Base-by-base conservation (phyloP, 768 basidiomycete species). In the Infundibulicybe gibba region DNA sequence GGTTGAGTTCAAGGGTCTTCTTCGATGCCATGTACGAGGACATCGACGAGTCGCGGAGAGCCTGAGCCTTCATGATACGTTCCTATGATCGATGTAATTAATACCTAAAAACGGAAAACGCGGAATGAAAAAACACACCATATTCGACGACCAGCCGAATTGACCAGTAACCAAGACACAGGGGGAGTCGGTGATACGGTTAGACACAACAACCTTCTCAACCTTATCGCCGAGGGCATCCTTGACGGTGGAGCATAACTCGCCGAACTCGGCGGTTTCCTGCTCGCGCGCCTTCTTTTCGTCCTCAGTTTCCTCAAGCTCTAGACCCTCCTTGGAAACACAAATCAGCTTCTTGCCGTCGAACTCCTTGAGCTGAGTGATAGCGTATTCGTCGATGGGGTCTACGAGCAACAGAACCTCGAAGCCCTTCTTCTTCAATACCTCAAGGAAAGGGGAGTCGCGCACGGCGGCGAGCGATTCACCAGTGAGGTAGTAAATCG, bases 71-170 rank as follows among this genome's bases (percentile, higher is more conserved):
- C 95, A 98, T 97, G 77, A 97, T 97, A 69, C 94, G 87, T 69
- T 94, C 90, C 83, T 85, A 56, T 37, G 59, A 39, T 41, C 32
- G 31, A 15, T 39, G 53, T 45, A 19, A 34, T 50, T 32, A 49
- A 20, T 41, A 34, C 30, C 25, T 32, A 43, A 10, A 16, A 43
- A 16, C 8, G 3, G 12, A 43, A 16, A 6, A 3, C 21, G 3
- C n/a, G n/a, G n/a, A n/a, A 31, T 37, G 21, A 47, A 20, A 32
- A 17, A 21, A 66, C 77, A 40, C 52, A 85, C 88, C 95, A 98
- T 98, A 80, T 97, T 97, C 47, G 94, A 94, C 20, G 93, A 97
- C 95, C 95, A 99, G 47, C 95, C 97, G 71, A 97, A 99, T 68
- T 97, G 94, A 48, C 95, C 95, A 49, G 97, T 98, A 63, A 97